phyloP scores from a whole-genome alignment of 345 rosid genomes.

The Kandelia obovata region DNA sequence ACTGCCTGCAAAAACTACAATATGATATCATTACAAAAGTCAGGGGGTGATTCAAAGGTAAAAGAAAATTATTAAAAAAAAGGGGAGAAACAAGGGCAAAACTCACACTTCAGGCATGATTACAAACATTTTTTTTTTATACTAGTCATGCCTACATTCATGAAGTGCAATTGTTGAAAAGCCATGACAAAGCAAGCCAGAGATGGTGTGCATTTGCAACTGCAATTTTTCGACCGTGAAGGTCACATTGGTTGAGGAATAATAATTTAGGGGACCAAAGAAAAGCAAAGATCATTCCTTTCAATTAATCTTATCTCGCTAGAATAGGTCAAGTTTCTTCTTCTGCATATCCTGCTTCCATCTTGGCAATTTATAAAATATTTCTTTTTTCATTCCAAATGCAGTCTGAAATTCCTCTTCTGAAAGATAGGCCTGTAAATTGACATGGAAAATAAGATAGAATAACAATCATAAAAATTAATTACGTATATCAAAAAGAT shows the following conservation, averaged over 20 bases:
- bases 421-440: slow-evolving; percentile 70
- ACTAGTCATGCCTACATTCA: slow-evolving; percentile 23
- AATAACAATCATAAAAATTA: neutral
- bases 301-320: slow-evolving; percentile 15
- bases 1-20: slow-evolving; percentile 31
- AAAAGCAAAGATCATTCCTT: slow-evolving; percentile 19
- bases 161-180: slow-evolving; percentile 13
- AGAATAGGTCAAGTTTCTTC: slow-evolving; percentile 79
- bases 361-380: slow-evolving; percentile 73
- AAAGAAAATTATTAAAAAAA: neutral
- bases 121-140: slow-evolving; percentile 20
- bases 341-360: slow-evolving; percentile 98
- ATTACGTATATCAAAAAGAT: slow-evolving; percentile 3
- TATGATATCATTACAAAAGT: slow-evolving; percentile 26
- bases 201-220: slow-evolving; percentile 12
- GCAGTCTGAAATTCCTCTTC: slow-evolving; percentile 73
- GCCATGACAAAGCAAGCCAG: slow-evolving; percentile 26
- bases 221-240: slow-evolving; percentile 12
- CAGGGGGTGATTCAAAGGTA: slow-evolving; percentile 9
- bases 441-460: neutral
- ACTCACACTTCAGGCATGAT: slow-evolving; percentile 38
- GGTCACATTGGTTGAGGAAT: slow-evolving; percentile 9
- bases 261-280: slow-evolving; percentile 16
- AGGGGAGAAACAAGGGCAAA: slow-evolving; percentile 11
- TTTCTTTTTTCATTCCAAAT: slow-evolving; percentile 71